Conservation (phyloP, 345 rosid species). For the Microthlaspi erraticum region DNA sequence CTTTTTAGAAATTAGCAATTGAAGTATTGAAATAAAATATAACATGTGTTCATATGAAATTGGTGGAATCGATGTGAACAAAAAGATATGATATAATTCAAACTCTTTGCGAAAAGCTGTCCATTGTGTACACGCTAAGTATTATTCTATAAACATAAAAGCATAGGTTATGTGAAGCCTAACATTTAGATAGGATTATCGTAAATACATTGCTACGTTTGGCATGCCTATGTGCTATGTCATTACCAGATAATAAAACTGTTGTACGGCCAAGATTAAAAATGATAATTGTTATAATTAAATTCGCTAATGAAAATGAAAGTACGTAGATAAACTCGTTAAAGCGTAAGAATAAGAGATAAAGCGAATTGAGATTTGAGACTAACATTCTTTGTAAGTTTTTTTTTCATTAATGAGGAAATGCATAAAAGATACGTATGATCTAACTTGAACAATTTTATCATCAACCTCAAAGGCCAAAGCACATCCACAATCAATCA, state of each 20-base stretch:
- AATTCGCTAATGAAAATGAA: too few relatives aligned
- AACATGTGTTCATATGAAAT: slow-evolving; percentile 1
- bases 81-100: slow-evolving; percentile 17
- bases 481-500: slow-evolving; percentile 1
- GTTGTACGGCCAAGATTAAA: not conserved
- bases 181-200: slow-evolving; percentile 17
- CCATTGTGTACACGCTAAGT: slow-evolving; percentile 40
- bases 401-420: too few relatives aligned
- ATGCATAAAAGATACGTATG: too few relatives aligned
- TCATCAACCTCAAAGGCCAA: not conserved
- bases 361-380: too few relatives aligned
- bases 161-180: slow-evolving; percentile 32
- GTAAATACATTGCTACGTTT: slow-evolving; percentile 25
- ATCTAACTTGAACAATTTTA: not conserved
- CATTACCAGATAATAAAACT: not conserved
- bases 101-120: slow-evolving; percentile 25
- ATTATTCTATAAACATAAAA: slow-evolving; percentile 5
- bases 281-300: not conserved
- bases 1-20: slow-evolving; percentile 10
- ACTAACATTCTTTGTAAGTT: too few relatives aligned
- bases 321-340: too few relatives aligned
- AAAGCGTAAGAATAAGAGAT: too few relatives aligned
- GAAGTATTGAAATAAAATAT: slow-evolving; percentile 9
- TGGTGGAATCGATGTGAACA: slow-evolving; percentile 20
- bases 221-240: slow-evolving; percentile 29